Evolutionary conservation across 1,284 basidiomycete species (phyloP), one percentile per base, ranked within the genome.

Genomic region (Cryptococcus maquisensis): DNA sequence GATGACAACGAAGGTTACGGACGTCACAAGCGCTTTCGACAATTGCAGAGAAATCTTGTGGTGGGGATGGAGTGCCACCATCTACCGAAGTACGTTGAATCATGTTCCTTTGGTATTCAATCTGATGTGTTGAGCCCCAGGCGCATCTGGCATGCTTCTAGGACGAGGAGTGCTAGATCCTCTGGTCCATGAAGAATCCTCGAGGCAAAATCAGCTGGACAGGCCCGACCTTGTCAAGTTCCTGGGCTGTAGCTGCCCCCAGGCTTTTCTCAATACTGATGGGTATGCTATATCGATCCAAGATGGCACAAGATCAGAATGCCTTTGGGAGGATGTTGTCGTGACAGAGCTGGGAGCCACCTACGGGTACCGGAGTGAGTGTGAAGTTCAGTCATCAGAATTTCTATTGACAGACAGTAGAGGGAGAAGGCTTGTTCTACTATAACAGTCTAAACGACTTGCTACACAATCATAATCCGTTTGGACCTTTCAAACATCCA

Each of bases 261-360:
- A 41, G 5, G 61, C 38, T 12, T 57, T 61, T 24, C 41, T 63
- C 1, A 18, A 55, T 16, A 26, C n/a, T 8, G 51, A 59, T 38
- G 52, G 59, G n/a, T 13, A 47, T 40, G 43, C 46, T 8, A 23
- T 24, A n/a, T 8, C 32, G 44, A 23, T 21, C 10, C 4, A 49
- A 5, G 38, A 42, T 15, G 43, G 28, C 4, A 35, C 13, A 24
- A 37, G 40, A 16, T 32, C 35, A 20, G 13, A 9, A 18, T 10
- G 24, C 10, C 8, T 16, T 24, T 68, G 62, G 60, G 51, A 61
- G 16, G 63, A 66, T 43, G 59, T 58, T 2, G 62, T 40, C 3
- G 26, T 65, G 8, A 64, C 61, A 10, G 65, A 52, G 3, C 13
- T 61, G 3, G 64, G 61, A 2, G 40, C 37, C 8, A 53, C 49